Conservation (phyloP, 352 stramenopile genomes). For the Phytophthora quininea region DNA sequence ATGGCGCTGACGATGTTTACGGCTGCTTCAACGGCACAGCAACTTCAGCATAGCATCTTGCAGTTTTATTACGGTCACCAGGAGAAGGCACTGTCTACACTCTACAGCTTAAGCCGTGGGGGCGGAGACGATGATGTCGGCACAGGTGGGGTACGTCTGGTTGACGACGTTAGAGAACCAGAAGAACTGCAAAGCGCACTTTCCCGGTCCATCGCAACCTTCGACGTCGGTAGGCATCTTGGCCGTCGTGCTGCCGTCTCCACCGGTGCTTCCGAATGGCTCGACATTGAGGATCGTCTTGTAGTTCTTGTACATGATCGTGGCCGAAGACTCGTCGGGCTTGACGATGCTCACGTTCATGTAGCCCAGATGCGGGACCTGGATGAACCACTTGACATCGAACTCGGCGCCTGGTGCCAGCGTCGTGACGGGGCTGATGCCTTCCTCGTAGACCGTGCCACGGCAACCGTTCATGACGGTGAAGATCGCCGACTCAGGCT, state of each 20-base stretch:
- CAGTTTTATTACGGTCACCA: no score
- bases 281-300: constrained; percentile 36
- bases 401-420: constrained; percentile 20
- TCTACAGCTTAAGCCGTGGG: no score
- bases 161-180: constrained; percentile 34
- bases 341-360: constrained; percentile 62
- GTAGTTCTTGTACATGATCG: constrained; percentile 57
- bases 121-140: constrained; percentile 32
- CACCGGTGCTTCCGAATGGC: constrained; percentile 35
- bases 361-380: constrained; percentile 54
- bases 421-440: constrained; percentile 31
- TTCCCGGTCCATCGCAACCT: constrained; percentile 40
- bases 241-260: constrained; percentile 24
- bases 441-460: constrained; percentile 30
- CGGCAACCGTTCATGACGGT: constrained; percentile 39
- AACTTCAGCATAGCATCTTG: no score
- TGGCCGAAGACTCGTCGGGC: constrained; percentile 44
- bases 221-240: constrained; percentile 42
- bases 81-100: no score
- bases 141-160: constrained; percentile 39
- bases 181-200: constrained; percentile 40
- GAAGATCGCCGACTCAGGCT: constrained; percentile 19
- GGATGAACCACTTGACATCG: constrained; percentile 40
- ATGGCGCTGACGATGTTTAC: no score
- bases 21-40: no score